Base-by-base conservation (phyloP, 108 stramenopile genomes). In the Thalassiosira profunda region DNA sequence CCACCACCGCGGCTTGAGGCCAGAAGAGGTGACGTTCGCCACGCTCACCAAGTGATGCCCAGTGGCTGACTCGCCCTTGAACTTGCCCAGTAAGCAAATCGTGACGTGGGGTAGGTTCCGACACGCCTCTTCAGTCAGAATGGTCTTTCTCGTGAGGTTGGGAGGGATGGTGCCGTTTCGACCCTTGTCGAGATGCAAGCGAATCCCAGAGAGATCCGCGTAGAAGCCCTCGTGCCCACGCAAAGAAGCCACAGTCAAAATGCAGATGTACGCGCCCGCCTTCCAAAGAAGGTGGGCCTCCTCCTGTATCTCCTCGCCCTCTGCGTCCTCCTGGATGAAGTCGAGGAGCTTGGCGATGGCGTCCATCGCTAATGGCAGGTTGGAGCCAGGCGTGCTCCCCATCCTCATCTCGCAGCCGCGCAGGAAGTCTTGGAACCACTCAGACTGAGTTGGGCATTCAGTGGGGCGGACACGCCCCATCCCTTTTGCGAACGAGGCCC, bases 31-130 rank as follows among this genome's bases (percentile, higher is more conserved):
- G 10, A 35, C 26, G 40, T 40, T 68, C 1, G 67, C 54, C 4
- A 68, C 41, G 21, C 2, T 42, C 1, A 68, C 8, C 14, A 55
- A 20, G 38, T 68, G 67, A 3, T 68, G 31, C 4, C 35, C 28
- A 0, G 35, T 25, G 5, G 61, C 68, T 5, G n/a, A 47, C 25
- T 68, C 61, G 0, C 48, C 48, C 35, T 76, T 76, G 37, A 76
- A 69, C 1, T 61, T 28, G 24, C 74, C 74, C 12, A 61, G 3
- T 17, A 76, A 30, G 0, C 28, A 15, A 3, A 76, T 24, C 6
- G 34, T n/a, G 0, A 76, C 47, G 11, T 69, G 67, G 0, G 67
- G 67, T 0, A 68, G n/a, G 0, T 5, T 20, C 5, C 5, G 12
- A 14, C 23, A 36, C 2, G 56, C 55, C 0, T 55, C 41, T 2